Percentiles rank a stretch among this genome's conserved stretches.
phyloP scores from a whole-genome alignment of 192 early-diverging fungal genomes.

The Entomortierella lignicola region DNA sequence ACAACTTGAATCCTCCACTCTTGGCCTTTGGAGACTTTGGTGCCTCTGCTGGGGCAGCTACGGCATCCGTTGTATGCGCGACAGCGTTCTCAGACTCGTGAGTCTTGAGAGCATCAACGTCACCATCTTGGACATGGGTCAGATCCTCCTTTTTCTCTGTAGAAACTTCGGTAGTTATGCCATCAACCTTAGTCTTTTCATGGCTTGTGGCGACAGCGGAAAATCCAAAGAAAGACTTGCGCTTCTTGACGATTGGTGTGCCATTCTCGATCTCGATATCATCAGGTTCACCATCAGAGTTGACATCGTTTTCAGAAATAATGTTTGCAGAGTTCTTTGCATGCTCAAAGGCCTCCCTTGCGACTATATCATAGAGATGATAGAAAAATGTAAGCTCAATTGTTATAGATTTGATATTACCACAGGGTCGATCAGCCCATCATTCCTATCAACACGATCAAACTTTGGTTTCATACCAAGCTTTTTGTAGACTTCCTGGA shows the following conservation, averaged over 20 bases:
- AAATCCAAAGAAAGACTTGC: slow-evolving; percentile 54
- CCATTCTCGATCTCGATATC: slow-evolving; percentile 51
- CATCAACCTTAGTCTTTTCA: slow-evolving; percentile 46
- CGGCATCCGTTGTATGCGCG: slow-evolving; percentile 48
- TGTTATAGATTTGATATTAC: neutral
- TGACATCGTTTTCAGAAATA: slow-evolving; percentile 42
- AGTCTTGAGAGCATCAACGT: slow-evolving; percentile 54
- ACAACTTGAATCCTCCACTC: slow-evolving; percentile 52
- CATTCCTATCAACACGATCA: neutral
- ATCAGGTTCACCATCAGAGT: slow-evolving; percentile 51
- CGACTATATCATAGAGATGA: slow-evolving; percentile 10
- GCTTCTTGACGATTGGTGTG: slow-evolving; percentile 48
- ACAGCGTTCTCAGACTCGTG: slow-evolving; percentile 52
- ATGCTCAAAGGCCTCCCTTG: slow-evolving; percentile 49
- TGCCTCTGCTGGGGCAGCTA: slow-evolving; percentile 26
- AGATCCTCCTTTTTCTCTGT: slow-evolving; percentile 46
- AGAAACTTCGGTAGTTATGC: slow-evolving; percentile 41
- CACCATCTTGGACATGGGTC: slow-evolving; percentile 44
- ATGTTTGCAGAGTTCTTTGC: slow-evolving; percentile 41
- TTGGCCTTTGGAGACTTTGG: slow-evolving; percentile 50
- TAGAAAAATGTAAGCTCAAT: neutral
- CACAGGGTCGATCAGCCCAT: no score
- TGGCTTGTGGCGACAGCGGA: slow-evolving; percentile 45
- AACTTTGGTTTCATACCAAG: slow-evolving; percentile 40
- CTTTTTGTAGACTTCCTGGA: slow-evolving; percentile 54